Evolutionary conservation across 495 filamentous ascomycete species (phyloP).

Genomic region (Wilcoxina mikolae): DNA sequence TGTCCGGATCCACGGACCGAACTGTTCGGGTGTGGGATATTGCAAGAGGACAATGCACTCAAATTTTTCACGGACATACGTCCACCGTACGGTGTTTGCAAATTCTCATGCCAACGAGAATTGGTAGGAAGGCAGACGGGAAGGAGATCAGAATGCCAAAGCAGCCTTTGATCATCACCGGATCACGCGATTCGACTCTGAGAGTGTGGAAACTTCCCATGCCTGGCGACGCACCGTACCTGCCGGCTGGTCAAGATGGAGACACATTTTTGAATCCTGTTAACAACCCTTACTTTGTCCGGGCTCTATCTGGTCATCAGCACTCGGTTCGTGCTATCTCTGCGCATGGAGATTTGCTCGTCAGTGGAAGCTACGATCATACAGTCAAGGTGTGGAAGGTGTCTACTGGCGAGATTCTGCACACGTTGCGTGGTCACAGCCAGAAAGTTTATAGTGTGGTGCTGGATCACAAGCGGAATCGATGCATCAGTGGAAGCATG

Average conservation of each 20-base stretch:
- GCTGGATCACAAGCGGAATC: constrained; percentile 75
- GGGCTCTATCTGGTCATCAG: constrained; percentile 67
- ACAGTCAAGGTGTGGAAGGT: constrained; percentile 96
- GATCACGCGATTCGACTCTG: constrained; percentile 85
- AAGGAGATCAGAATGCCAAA: constrained; percentile 74
- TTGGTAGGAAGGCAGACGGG: constrained; percentile 58
- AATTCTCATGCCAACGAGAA: constrained; percentile 73
- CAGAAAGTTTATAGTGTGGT: constrained; percentile 98
- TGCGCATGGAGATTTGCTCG: constrained; percentile 86
- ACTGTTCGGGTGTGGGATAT: constrained; percentile 98
- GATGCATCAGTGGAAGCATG: constrained; percentile 97
- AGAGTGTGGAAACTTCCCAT: constrained; percentile 94
- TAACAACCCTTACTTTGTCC: constrained; percentile 88
- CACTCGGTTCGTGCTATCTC: constrained; percentile 98
- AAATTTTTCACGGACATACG: constrained; percentile 93
- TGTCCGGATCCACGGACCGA: constrained; percentile 91
- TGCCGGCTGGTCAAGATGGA: constrained; percentile 36
- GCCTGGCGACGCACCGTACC: constrained; percentile 54
- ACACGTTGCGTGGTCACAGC: constrained; percentile 73
- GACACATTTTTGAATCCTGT: constrained; percentile 52
- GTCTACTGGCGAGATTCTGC: constrained; percentile 78
- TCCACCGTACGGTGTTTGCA: constrained; percentile 93
- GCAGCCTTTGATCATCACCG: constrained; percentile 89
- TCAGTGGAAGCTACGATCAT: constrained; percentile 96
- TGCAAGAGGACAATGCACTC: constrained; percentile 72